Percentiles rank a stretch among this genome's conserved stretches.
These are phyloP conservation scores for Volvariella volvacea DNA, from an alignment of 1,284 basidiomycete genomes.

Conservation along the genomic window DNA sequence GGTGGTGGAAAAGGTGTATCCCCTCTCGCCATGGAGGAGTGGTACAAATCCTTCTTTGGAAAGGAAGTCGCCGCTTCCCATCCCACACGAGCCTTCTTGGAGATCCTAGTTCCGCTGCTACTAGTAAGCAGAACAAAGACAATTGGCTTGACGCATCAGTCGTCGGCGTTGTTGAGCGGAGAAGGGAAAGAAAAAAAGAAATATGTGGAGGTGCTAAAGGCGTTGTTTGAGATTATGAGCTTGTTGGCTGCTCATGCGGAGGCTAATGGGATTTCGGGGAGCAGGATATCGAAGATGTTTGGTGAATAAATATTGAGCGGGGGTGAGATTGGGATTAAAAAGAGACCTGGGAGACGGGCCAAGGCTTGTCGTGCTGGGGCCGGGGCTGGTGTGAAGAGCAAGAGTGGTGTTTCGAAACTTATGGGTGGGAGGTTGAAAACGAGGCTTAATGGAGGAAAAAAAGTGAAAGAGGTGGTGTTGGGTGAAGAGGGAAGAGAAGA, in stretches of 20 bases:
- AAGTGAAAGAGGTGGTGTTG: too few species aligned
- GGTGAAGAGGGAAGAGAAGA: too few species aligned
- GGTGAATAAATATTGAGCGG: slow-evolving; percentile 65
- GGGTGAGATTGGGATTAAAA: slow-evolving; percentile 31
- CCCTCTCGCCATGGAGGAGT: slow-evolving; percentile 17
- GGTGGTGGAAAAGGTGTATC: slow-evolving; percentile 40
- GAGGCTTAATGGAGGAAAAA: too few species aligned
- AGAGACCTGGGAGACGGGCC: slow-evolving; percentile 37
- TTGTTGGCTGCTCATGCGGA: slow-evolving; percentile 67
- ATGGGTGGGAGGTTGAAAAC: too few species aligned
- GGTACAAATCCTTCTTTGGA: slow-evolving; percentile 58
- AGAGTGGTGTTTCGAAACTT: too few species aligned
- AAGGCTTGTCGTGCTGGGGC: too few species aligned
- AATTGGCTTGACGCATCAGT: too few species aligned
- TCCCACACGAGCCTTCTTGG: slow-evolving; percentile 53
- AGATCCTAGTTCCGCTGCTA: slow-evolving; percentile 48
- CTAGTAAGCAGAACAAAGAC: slow-evolving; percentile 23
- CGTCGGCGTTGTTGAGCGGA: too few species aligned
- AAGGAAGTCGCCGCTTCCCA: slow-evolving; percentile 51
- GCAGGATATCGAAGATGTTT: slow-evolving; percentile 62
- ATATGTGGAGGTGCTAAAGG: too few species aligned
- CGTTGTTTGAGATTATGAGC: slow-evolving; percentile 49
- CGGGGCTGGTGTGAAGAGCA: too few species aligned
- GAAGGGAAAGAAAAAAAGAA: too few species aligned
- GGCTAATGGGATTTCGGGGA: slow-evolving; percentile 63